phyloP scores from a whole-genome alignment of 2,329 filamentous ascomycete genomes.

The Paraphoma chrysanthemicola region DNA sequence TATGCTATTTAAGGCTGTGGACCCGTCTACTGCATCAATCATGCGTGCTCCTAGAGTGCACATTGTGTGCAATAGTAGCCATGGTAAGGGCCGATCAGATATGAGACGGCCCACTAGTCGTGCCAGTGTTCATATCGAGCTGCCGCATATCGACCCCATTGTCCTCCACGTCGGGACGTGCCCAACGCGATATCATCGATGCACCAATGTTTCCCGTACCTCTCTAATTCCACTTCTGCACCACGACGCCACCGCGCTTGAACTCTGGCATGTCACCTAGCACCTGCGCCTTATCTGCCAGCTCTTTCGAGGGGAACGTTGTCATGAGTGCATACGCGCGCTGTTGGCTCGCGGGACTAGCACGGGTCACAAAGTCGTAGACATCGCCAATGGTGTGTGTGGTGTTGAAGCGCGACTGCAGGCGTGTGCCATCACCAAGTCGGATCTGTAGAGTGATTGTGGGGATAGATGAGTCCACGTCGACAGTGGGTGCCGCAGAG shows the following conservation, averaged over 20 bases:
- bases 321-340: constrained; percentile 79
- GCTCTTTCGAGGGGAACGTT: constrained; percentile 82
- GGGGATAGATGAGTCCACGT: constrained; percentile 71
- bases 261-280: constrained; percentile 58
- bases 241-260: constrained; percentile 61
- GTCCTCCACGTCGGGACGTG: no score
- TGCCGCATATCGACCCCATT: no score
- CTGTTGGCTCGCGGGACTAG: constrained; percentile 62
- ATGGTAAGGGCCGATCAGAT: no score
- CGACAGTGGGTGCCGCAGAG: constrained; percentile 52
- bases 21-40: background rate
- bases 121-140: background rate
- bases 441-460: constrained; percentile 77
- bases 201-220: background rate
- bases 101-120: background rate
- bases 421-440: constrained; percentile 76
- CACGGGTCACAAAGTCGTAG: constrained; percentile 74
- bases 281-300: constrained; percentile 67
- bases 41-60: background rate
- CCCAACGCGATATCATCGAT: background rate
- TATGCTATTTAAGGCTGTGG: background rate
- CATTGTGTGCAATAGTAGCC: background rate
- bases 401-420: constrained; percentile 83
- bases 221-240: constrained; percentile 60
- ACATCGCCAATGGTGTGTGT: constrained; percentile 79